Conservation (phyloP, 441 rosid genomes). For the Erysimum pusillum region DNA sequence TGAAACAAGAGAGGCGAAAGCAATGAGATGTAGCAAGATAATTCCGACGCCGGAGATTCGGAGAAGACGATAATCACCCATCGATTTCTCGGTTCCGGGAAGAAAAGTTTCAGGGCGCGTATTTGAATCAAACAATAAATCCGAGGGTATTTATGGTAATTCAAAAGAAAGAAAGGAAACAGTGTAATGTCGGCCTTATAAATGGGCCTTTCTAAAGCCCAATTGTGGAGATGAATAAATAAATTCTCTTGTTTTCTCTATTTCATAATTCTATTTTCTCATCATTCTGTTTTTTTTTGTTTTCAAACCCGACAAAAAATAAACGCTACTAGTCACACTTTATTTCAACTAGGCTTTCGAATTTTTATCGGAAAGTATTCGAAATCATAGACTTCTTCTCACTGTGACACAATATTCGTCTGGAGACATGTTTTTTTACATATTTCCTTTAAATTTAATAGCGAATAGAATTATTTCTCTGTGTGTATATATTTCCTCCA, state of each 20-base stretch:
- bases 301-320: background rate
- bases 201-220: slow-evolving; percentile 30
- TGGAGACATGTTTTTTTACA: too few relatives aligned
- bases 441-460: too few relatives aligned
- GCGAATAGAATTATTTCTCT: background rate
- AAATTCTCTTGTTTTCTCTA: background rate
- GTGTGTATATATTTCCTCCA: background rate
- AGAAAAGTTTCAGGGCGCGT: slow-evolving; percentile 34
- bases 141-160: slow-evolving; percentile 51
- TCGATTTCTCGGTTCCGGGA: slow-evolving; percentile 41
- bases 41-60: slow-evolving; percentile 50
- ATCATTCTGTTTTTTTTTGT: background rate
- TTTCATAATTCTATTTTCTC: background rate
- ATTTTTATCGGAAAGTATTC: background rate
- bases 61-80: slow-evolving; percentile 49
- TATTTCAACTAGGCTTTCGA: background rate
- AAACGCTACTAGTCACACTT: background rate
- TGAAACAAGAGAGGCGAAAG: slow-evolving; percentile 39
- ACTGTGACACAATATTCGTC: slow-evolving; percentile 1
- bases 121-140: slow-evolving; percentile 32
- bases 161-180: background rate
- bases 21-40: slow-evolving; percentile 45
- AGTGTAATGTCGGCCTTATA: background rate
- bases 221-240: background rate
- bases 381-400: background rate